phyloP scores from a whole-genome alignment of 2,329 filamentous ascomycete species.

The Chrysoporthe deuterocubensis region DNA sequence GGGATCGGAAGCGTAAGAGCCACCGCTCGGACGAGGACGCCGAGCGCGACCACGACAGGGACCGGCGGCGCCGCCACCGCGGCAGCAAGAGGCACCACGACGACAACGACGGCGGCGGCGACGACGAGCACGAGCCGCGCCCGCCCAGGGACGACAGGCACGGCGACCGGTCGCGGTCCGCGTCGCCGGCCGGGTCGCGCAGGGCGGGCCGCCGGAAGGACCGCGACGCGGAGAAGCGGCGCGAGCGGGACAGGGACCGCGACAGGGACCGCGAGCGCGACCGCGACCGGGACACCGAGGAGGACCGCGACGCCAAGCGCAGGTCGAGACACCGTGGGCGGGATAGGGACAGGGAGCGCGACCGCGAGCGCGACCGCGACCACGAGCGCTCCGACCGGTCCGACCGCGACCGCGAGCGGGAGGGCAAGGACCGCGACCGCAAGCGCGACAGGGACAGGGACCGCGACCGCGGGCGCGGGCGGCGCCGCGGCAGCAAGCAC shows the following conservation, averaged over 20 bases:
- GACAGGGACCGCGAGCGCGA: conserved; percentile 35
- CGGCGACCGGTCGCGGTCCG: conserved; percentile 30
- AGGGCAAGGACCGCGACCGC: conserved; percentile 40
- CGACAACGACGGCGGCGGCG: conserved; percentile 26
- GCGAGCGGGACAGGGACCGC: conserved; percentile 34
- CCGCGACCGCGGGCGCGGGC: conserved; percentile 34
- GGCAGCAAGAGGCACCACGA: conserved; percentile 28
- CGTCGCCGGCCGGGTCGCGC: conserved; percentile 30
- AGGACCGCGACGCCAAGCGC: conserved; percentile 25
- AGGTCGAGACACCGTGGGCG: conserved; percentile 20
- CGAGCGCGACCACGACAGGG: conserved; percentile 28
- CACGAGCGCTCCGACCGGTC: conserved; percentile 31
- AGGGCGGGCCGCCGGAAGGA: conserved; percentile 30
- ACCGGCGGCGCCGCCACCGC: conserved; percentile 26
- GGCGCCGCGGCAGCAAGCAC: conserved; percentile 42
- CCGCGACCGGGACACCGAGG: conserved; percentile 25
- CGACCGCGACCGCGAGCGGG: conserved; percentile 45
- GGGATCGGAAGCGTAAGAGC: conserved; percentile 28
- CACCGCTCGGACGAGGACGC: conserved; percentile 27
- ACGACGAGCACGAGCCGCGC: conserved; percentile 25
- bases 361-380: conserved; percentile 39
- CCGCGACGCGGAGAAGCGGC: conserved; percentile 30
- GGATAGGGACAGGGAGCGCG: conserved; percentile 37
- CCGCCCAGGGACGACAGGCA: conserved; percentile 29
- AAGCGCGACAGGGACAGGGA: conserved; percentile 39